phyloP scores from a whole-genome alignment of 1,284 basidiomycete species.

The Moniliella sp. region DNA sequence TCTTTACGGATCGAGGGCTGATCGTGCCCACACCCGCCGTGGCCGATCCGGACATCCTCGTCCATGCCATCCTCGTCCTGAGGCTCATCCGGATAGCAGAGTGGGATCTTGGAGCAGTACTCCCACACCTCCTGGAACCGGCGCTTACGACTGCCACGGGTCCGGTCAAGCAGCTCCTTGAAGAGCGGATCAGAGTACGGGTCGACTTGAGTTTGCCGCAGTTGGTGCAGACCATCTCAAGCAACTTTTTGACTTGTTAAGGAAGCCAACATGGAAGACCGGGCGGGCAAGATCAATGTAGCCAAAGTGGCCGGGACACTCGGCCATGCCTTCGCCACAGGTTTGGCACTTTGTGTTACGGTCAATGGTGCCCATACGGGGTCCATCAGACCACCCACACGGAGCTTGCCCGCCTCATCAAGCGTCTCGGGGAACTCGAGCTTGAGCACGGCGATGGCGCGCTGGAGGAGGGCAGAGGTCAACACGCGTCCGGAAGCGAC shows the following conservation, averaged over 20 bases:
- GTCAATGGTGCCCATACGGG: slow-evolving; percentile 89
- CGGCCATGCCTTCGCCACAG: slow-evolving; percentile 52
- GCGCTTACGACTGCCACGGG: slow-evolving; percentile 11
- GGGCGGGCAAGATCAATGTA: slow-evolving; percentile 91
- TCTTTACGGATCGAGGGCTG: slow-evolving; percentile 86
- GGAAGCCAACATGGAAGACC: slow-evolving; percentile 89
- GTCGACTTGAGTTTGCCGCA: slow-evolving; percentile 90
- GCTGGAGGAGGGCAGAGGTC: slow-evolving; percentile 40
- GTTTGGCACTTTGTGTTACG: slow-evolving; percentile 99
- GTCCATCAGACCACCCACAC: slow-evolving; percentile 85
- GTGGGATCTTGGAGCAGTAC: slow-evolving; percentile 26
- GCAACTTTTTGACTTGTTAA: slow-evolving; percentile 96
- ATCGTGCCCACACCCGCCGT: slow-evolving; percentile 80
- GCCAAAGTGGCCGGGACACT: slow-evolving; percentile 78
- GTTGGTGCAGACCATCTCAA: slow-evolving; percentile 94
- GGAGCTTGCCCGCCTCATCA: slow-evolving; percentile 59
- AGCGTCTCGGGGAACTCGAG: slow-evolving; percentile 94
- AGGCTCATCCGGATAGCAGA: slow-evolving; percentile 46
- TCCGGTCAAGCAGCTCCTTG: slow-evolving; percentile 18
- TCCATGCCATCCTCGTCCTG: slow-evolving; percentile 27
- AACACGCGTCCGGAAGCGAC: neutral
- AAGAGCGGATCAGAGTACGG: slow-evolving; percentile 25
- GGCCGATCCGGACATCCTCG: slow-evolving; percentile 39
- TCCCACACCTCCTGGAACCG: slow-evolving; percentile 31
- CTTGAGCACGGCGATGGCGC: slow-evolving; percentile 92